Percentiles rank a stretch among this genome's conserved stretches.
Conservation (phyloP, 805 yeast genomes). For the Kazachstania kunashirensis region DNA sequence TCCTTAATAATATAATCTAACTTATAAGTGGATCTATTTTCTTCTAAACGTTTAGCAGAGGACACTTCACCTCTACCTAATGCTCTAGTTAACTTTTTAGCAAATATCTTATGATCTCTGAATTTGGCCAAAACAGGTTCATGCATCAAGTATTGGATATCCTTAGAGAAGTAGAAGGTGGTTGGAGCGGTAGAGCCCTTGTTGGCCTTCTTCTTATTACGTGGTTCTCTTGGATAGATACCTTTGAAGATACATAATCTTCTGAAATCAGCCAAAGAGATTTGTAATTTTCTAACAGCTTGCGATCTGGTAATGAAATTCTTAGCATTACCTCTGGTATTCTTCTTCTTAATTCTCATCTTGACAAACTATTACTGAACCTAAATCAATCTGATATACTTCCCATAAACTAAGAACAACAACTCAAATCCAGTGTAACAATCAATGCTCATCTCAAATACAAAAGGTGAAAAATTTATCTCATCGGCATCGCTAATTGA, state of each 20-base stretch:
- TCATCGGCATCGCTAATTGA: constrained; percentile 5
- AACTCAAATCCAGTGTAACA: no score
- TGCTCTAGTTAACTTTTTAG: constrained; percentile 81
- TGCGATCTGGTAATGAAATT: constrained; percentile 90
- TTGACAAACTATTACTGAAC: no score
- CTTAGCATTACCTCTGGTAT: constrained; percentile 80
- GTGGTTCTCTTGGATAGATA: constrained; percentile 92
- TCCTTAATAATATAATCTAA: constrained; percentile 88
- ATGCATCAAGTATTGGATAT: constrained; percentile 87
- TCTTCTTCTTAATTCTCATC: constrained; percentile 74
- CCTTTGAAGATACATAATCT: constrained; percentile 97
- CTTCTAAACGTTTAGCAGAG: constrained; percentile 79
- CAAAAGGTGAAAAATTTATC: constrained; percentile 2
- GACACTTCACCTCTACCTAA: constrained; percentile 85
- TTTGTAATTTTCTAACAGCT: constrained; percentile 85
- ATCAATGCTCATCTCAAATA: no score
- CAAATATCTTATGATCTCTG: constrained; percentile 91
- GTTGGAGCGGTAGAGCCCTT: constrained; percentile 96
- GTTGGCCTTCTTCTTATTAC: constrained; percentile 91
- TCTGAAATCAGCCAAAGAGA: constrained; percentile 92
- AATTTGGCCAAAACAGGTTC: constrained; percentile 88
- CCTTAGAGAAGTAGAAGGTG: constrained; percentile 88
- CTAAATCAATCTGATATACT: no score
- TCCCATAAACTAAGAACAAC: no score
- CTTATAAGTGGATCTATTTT: constrained; percentile 58